A percentile compares a stretch with the other conserved stretches of the same genome.
Conservation (phyloP, 1,284 basidiomycete genomes). For the Cryptococcus amylolentus region DNA sequence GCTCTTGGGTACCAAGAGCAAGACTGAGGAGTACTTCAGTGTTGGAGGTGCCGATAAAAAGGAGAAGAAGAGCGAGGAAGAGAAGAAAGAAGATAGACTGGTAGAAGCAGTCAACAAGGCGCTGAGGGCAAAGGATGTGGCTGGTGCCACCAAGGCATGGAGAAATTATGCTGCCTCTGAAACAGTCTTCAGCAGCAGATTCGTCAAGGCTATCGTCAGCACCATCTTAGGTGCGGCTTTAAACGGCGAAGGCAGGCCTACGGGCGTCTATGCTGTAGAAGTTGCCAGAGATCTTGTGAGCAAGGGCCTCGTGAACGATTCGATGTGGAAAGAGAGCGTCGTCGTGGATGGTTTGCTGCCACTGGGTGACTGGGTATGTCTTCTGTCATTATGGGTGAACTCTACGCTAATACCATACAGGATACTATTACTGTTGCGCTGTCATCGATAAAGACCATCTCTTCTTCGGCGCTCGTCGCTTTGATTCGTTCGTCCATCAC, state of each 20-base stretch:
- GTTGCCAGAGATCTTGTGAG: conserved; percentile 31
- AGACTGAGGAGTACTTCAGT: conserved; percentile 22
- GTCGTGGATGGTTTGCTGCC: conserved; percentile 35
- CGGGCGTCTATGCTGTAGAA: conserved; percentile 29
- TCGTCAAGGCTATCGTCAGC: conserved; percentile 19
- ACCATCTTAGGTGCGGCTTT: conserved; percentile 27
- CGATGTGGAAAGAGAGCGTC: conserved; percentile 37
- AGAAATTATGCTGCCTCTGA: conserved; percentile 12
- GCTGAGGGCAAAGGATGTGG: conserved; percentile 10
- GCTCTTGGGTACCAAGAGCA: conserved; percentile 29
- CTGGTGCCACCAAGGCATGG: conserved; percentile 15
- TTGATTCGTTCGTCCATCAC: conserved; percentile 26
- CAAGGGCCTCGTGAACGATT: conserved; percentile 30
- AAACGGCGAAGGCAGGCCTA: conserved; percentile 4
- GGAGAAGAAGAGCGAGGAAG: neutral
- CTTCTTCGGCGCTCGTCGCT: conserved; percentile 30
- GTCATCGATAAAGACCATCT: conserved; percentile 26
- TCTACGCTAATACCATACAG: conserved; percentile 9
- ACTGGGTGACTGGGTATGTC: conserved; percentile 42
- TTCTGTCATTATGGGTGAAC: neutral
- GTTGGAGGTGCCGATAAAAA: neutral
- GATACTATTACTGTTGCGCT: conserved; percentile 24
- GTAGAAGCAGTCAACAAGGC: neutral
- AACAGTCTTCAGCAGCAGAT: conserved; percentile 7
- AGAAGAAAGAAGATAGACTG: conserved; percentile 7